phyloP scores from a whole-genome alignment of 1,139 yeast genomes.

The Pichia sp. region DNA sequence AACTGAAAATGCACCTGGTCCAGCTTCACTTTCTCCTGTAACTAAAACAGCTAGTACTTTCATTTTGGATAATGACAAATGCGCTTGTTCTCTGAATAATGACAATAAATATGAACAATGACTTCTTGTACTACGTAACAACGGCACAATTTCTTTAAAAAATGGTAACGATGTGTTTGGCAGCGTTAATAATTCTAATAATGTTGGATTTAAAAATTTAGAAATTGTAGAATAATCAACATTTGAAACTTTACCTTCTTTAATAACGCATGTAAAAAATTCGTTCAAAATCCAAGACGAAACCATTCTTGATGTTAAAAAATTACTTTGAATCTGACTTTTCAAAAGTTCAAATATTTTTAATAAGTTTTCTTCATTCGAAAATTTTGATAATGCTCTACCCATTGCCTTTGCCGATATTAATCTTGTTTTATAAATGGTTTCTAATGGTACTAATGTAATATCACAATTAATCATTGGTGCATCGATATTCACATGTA shows the following conservation, averaged over 20 bases:
- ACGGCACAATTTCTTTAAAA: slow-evolving; percentile 83
- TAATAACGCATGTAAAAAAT: slow-evolving; percentile 44
- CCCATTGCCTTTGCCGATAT: slow-evolving; percentile 78
- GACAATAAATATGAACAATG: slow-evolving; percentile 80
- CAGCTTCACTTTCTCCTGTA: slow-evolving; percentile 92
- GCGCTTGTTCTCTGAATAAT: slow-evolving; percentile 70
- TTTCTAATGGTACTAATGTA: slow-evolving; percentile 71
- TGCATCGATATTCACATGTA: slow-evolving; percentile 78
- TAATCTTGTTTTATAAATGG: slow-evolving; percentile 67
- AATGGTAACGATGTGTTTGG: slow-evolving; percentile 40
- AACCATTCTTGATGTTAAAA: slow-evolving; percentile 75
- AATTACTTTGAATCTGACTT: slow-evolving; percentile 43
- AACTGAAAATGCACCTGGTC: slow-evolving; percentile 85
- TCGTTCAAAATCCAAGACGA: slow-evolving; percentile 68
- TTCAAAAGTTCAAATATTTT: slow-evolving; percentile 11
- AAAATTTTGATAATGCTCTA: slow-evolving; percentile 49
- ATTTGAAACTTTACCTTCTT: slow-evolving; percentile 18
- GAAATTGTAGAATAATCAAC: slow-evolving; percentile 15
- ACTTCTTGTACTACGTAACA: slow-evolving; percentile 75
- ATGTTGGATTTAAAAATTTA: slow-evolving; percentile 7
- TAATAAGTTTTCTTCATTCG: slow-evolving; percentile 28
- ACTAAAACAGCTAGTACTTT: slow-evolving; percentile 86
- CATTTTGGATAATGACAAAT: slow-evolving; percentile 64
- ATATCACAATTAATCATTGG: slow-evolving; percentile 92
- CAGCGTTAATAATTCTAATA: slow-evolving; percentile 6